These are phyloP conservation scores for Plantago coronopus DNA, from an alignment of 305 asterid species.

Conservation along the genomic window DNA sequence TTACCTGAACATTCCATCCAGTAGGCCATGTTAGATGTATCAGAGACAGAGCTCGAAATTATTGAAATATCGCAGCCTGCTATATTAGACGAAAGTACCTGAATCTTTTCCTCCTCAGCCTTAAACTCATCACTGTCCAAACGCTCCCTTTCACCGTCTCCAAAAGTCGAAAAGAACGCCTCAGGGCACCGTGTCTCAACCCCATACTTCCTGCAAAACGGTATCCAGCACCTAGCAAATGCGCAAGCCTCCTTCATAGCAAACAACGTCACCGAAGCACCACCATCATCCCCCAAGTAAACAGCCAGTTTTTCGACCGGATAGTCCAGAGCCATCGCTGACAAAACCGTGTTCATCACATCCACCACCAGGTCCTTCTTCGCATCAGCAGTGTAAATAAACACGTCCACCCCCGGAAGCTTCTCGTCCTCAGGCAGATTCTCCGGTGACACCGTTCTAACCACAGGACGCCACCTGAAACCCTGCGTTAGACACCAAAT, in stretches of 20 bases:
- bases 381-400: constrained; percentile 72
- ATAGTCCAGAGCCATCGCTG: constrained; percentile 78
- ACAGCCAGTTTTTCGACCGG: constrained; percentile 72
- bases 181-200: constrained; percentile 64
- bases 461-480: constrained; percentile 64
- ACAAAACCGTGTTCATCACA: constrained; percentile 83
- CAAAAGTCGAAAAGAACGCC: constrained; percentile 52
- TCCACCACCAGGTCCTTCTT: constrained; percentile 72
- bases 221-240: constrained; percentile 63
- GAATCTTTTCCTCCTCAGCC: constrained; percentile 41
- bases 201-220: constrained; percentile 65
- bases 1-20: constrained; percentile 34
- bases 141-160: constrained; percentile 46
- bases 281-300: constrained; percentile 80
- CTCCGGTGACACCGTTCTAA: constrained; percentile 30
- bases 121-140: constrained; percentile 40
- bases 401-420: constrained; percentile 50
- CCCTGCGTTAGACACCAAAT: constrained; percentile 61
- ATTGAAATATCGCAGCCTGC: neutral
- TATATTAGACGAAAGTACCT: constrained; percentile 33
- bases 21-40: neutral
- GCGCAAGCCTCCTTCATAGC: constrained; percentile 58
- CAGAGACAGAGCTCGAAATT: neutral
- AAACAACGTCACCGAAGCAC: constrained; percentile 55
- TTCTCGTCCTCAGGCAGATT: constrained; percentile 29